Conservation (phyloP, 768 basidiomycete genomes). For the Dictyophora rubrovolvata region DNA sequence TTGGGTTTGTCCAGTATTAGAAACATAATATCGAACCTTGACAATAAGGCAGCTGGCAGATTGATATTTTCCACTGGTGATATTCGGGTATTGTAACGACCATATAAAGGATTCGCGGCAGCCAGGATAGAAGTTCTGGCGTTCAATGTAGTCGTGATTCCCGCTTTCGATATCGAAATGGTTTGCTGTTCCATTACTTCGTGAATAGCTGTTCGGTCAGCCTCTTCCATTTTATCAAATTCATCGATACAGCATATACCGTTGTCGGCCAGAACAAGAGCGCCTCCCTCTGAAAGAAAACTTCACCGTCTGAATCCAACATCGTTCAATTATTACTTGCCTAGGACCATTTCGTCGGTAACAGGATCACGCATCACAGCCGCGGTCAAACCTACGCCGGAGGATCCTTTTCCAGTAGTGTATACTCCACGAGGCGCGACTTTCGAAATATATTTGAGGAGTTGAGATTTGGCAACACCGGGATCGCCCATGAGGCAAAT, state of each 20-base stretch:
- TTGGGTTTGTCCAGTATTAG: constrained; percentile 93
- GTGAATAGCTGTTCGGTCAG: constrained; percentile 95
- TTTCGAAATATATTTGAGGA: constrained; percentile 97
- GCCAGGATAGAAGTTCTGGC: constrained; percentile 96
- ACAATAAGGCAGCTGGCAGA: constrained; percentile 89
- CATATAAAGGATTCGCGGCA: constrained; percentile 95
- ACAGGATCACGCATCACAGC: constrained; percentile 99
- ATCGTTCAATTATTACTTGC: constrained; percentile 35
- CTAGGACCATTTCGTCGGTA: constrained; percentile 98
- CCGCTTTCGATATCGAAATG: constrained; percentile 98
- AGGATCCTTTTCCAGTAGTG: constrained; percentile 97
- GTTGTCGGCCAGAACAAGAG: constrained; percentile 97
- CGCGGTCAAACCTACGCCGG: constrained; percentile 96
- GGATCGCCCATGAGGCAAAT: constrained; percentile 99
- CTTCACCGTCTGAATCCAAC: not conserved
- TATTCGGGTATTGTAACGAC: constrained; percentile 95
- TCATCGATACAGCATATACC: constrained; percentile 99
- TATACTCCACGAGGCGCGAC: constrained; percentile 96
- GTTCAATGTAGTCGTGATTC: constrained; percentile 96
- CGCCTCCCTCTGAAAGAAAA: constrained; percentile 76
- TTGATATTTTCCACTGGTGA: constrained; percentile 99
- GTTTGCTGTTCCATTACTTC: constrained; percentile 99
- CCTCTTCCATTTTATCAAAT: constrained; percentile 99
- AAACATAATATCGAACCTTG: constrained; percentile 94
- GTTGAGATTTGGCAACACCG: constrained; percentile 96